Evolutionary conservation across 148 eudicot genomes (phyloP), one percentile per base, ranked within the genome.

Genomic region (Camellia lanceoleosa): DNA sequence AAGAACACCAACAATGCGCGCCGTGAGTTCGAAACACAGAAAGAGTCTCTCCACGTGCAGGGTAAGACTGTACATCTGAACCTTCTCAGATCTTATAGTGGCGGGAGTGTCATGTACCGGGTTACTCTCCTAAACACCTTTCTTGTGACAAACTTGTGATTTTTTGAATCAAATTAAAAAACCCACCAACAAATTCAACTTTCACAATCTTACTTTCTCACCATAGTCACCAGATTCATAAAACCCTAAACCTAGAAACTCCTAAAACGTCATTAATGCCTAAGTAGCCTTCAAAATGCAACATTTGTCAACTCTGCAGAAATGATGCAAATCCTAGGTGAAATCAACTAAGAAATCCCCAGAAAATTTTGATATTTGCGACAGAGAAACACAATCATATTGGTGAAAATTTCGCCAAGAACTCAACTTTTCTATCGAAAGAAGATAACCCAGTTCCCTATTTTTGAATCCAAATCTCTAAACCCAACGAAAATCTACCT

Each of bases 131-230:
- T 77, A 80, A 30, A 60, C 81, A 82, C 85, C 85, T 87, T 86
- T 83, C 88, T 68, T 82, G 88, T 76, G 88, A 82, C 79, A 67
- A 70, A 73, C 81, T 82, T 82, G 81, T 66, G 80, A 80, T 73
- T 61, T 83, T 77, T 74, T 73, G 82, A 78, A 84, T 75, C 51
- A 67, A 81, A 61, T 66, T 71, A 44, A 73, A 58, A 68, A 46
- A 66, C 44, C 71, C 65, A 78, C 75, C 68, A 18, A 83, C 14
- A 59, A 43, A 46, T 58, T 61, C 63, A 62, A n/a, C 43, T 79
- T 83, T 82, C 69, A 80, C 77, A 71, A 20, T 75, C 20, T 38
- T 16, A 73, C 56, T 54, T 30, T 30, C 77, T 52, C 74, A 66
- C 59, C 71, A 20, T 41, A 54, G 16, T 54, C 59, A 67, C 77